Evolutionary conservation across 345 rosid genomes (phyloP).

Genomic region (Ceriops tagal): DNA sequence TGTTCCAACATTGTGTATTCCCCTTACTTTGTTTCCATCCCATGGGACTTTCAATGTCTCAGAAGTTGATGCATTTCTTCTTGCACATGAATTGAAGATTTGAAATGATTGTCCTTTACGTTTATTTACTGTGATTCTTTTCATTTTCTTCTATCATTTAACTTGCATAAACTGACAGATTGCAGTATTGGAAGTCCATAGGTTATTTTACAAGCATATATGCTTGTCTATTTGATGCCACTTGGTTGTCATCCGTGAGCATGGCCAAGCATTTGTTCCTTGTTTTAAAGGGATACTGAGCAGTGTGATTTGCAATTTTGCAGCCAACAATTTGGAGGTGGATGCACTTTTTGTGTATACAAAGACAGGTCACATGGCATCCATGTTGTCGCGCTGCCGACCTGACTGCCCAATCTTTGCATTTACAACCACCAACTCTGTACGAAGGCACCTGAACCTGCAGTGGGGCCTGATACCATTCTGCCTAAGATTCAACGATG

Average conservation of each 20-base stretch:
- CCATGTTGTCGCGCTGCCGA: slow-evolving; percentile 83
- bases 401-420: slow-evolving; percentile 99
- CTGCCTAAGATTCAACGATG: slow-evolving; percentile 87
- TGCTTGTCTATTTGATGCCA: background rate
- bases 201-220: background rate
- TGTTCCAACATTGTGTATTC: background rate
- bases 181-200: no score
- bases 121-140: no score
- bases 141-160: no score
- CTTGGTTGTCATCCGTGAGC: background rate
- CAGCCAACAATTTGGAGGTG: slow-evolving; percentile 92
- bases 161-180: no score
- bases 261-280: background rate
- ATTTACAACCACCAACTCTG: slow-evolving; percentile 69
- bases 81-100: no score
- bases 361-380: slow-evolving; percentile 89
- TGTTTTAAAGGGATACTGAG: background rate
- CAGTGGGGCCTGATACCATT: slow-evolving; percentile 99
- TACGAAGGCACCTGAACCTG: slow-evolving; percentile 82
- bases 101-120: no score
- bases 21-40: background rate
- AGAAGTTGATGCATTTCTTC: no score
- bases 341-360: slow-evolving; percentile 97
- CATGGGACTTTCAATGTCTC: no score
- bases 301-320: slow-evolving; percentile 22